phyloP scores from a whole-genome alignment of 768 basidiomycete species.

The Lactarius psammicola region DNA sequence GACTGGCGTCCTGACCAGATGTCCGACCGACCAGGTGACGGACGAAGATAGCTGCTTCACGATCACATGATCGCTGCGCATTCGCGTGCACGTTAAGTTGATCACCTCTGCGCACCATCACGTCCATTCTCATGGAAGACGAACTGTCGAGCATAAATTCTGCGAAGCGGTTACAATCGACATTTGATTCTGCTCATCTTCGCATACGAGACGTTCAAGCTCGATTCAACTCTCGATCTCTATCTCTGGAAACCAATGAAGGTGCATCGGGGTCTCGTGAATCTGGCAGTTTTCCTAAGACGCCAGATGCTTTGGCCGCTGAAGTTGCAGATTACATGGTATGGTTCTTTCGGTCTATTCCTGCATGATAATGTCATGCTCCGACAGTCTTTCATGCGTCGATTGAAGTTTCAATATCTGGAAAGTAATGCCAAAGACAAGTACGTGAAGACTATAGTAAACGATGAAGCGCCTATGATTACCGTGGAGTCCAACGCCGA shows the following conservation, averaged over 20 bases:
- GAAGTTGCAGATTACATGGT: conserved; percentile 64
- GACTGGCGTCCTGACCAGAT: no score
- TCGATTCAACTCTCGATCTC: conserved; percentile 24
- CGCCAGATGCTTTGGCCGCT: conserved; percentile 29
- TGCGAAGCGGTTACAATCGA: conserved; percentile 20
- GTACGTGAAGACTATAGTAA: conserved; percentile 84
- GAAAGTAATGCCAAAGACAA: conserved; percentile 90
- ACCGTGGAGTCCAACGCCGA: conserved; percentile 77
- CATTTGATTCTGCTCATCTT: conserved; percentile 24
- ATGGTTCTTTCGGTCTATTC: conserved; percentile 31
- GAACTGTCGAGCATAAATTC: conserved; percentile 10
- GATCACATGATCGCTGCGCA: conserved; percentile 16
- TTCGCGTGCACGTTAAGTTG: background rate
- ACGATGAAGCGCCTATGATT: conserved; percentile 78
- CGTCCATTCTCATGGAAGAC: conserved; percentile 9
- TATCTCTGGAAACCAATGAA: conserved; percentile 16
- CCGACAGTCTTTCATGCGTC: conserved; percentile 65
- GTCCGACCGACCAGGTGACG: no score
- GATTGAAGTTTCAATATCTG: conserved; percentile 85
- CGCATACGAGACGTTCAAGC: conserved; percentile 27
- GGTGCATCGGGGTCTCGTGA: conserved; percentile 13
- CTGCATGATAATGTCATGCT: background rate
- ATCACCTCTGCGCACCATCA: background rate
- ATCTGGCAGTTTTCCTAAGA: conserved; percentile 10
- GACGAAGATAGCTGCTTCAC: background rate